A percentile compares a stretch with the other conserved stretches of the same genome.
Evolutionary conservation across 805 yeast species (phyloP).

Genomic region (Yamadazyma scolyti): DNA sequence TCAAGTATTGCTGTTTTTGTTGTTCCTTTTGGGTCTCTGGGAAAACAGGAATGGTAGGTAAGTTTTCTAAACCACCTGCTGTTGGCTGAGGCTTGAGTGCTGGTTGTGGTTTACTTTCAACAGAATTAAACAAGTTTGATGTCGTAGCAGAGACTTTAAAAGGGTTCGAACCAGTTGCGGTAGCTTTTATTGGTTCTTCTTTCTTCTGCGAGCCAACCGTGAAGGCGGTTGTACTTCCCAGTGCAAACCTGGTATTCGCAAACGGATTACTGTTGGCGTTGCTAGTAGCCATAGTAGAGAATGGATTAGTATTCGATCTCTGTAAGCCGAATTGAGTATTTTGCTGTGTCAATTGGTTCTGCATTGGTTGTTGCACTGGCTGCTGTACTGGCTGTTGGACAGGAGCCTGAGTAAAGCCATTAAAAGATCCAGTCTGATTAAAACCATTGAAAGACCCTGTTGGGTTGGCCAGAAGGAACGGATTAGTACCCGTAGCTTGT

Average conservation of each 20-base stretch:
- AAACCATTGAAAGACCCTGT: neutral
- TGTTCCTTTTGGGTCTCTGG: conserved; percentile 56
- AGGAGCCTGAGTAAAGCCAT: conserved; percentile 1
- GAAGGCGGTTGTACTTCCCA: conserved; percentile 30
- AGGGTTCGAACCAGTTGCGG: conserved; percentile 58
- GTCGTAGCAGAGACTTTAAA: conserved; percentile 45
- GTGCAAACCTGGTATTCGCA: conserved; percentile 34
- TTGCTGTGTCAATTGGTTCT: conserved; percentile 10
- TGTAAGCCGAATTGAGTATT: conserved; percentile 14
- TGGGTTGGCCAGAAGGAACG: conserved; percentile 12
- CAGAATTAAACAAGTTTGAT: conserved; percentile 22
- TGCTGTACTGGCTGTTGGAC: conserved; percentile 15
- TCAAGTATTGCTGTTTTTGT: conserved; percentile 31
- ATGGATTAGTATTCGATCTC: conserved; percentile 36
- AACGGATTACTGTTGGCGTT: conserved; percentile 43
- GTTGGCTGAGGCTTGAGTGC: conserved; percentile 50
- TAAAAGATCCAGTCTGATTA: conserved; percentile 13
- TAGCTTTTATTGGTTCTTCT: conserved; percentile 18
- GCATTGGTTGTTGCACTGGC: conserved; percentile 12
- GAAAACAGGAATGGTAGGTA: conserved; percentile 66
- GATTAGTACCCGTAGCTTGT: conserved; percentile 20
- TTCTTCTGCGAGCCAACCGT: conserved; percentile 13
- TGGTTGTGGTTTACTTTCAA: conserved; percentile 16
- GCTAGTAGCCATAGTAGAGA: conserved; percentile 18
- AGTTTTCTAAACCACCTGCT: conserved; percentile 68